Percentiles rank a stretch among this genome's conserved stretches.
phyloP scores from a whole-genome alignment of 2,329 filamentous ascomycete genomes.

The Paraconiothyrium brasiliense region DNA sequence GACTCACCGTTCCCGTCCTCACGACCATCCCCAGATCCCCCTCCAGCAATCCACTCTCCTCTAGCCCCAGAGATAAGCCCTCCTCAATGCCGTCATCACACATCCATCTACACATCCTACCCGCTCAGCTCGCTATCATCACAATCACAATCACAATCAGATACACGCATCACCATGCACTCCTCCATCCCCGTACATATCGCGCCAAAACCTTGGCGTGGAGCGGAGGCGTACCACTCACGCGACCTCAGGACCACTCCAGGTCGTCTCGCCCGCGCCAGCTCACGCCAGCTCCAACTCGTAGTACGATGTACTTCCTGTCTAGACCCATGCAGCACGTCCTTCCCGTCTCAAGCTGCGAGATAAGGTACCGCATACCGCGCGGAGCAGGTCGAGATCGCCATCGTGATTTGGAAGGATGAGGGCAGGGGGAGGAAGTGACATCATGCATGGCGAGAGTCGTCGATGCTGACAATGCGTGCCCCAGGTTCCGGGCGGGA shows the following conservation, averaged over 20 bases:
- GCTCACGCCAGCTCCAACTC: background rate
- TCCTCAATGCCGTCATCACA: background rate
- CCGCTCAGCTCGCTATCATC: background rate
- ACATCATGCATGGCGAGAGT: slow-evolving; percentile 5
- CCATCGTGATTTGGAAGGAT: background rate
- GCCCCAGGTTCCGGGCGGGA: slow-evolving; percentile 11
- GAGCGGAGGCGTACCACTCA: slow-evolving; percentile 4
- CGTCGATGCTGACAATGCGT: slow-evolving; percentile 2
- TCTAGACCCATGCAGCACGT: background rate
- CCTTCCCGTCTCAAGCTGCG: background rate
- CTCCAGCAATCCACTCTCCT: background rate
- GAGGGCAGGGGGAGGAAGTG: background rate
- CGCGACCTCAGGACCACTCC: background rate
- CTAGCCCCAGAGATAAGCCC: slow-evolving; percentile 2
- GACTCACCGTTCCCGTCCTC: background rate
- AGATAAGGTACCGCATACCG: slow-evolving; percentile 4
- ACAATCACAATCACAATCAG: background rate
- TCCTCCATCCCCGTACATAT: slow-evolving; percentile 9
- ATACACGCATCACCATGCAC: background rate
- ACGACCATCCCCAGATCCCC: background rate
- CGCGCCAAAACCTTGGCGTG: slow-evolving; percentile 21
- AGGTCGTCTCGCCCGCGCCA: background rate
- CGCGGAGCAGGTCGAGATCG: background rate
- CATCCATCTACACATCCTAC: background rate
- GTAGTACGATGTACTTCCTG: background rate